Percentiles rank a stretch among this genome's conserved stretches.
phyloP scores from a whole-genome alignment of 1,139 yeast genomes.

The Hyphopichia fennica region DNA sequence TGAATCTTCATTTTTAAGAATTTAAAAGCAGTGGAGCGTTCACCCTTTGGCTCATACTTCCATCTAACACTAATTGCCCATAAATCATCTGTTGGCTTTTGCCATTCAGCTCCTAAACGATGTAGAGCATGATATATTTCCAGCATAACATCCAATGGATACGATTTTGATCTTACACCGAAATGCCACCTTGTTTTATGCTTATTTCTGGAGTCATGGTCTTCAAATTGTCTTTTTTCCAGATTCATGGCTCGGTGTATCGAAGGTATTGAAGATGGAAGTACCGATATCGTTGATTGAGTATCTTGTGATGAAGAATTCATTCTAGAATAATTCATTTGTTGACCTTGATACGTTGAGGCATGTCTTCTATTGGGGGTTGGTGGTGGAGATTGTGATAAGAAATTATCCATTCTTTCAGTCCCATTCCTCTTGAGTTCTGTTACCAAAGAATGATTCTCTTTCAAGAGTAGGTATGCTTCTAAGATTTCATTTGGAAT shows the following conservation, averaged over 20 bases:
- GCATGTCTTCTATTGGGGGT: neutral
- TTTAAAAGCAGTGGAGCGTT: conserved; percentile 47
- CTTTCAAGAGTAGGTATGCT: conserved; percentile 86
- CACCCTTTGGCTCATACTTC: conserved; percentile 66
- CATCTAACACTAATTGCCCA: conserved; percentile 98
- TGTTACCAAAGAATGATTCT: conserved; percentile 68
- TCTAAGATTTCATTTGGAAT: conserved; percentile 76
- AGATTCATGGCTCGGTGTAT: conserved; percentile 93
- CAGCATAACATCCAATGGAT: conserved; percentile 98
- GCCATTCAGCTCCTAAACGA: conserved; percentile 97
- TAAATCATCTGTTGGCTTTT: conserved; percentile 85
- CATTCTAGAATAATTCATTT: too few species aligned
- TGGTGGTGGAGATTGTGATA: conserved; percentile 53
- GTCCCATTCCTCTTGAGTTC: conserved; percentile 59
- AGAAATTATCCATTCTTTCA: conserved; percentile 52
- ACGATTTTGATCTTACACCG: conserved; percentile 93
- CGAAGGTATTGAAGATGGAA: conserved; percentile 92
- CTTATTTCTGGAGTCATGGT: conserved; percentile 64
- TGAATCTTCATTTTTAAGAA: conserved; percentile 97
- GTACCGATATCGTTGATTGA: conserved; percentile 77
- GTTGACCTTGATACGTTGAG: neutral
- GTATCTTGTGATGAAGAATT: too few species aligned
- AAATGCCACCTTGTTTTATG: conserved; percentile 98
- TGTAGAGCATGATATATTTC: conserved; percentile 93
- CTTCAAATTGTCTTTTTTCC: conserved; percentile 37